Conservation (phyloP, 2,329 filamentous ascomycete genomes). For the Colletotrichum lini region DNA sequence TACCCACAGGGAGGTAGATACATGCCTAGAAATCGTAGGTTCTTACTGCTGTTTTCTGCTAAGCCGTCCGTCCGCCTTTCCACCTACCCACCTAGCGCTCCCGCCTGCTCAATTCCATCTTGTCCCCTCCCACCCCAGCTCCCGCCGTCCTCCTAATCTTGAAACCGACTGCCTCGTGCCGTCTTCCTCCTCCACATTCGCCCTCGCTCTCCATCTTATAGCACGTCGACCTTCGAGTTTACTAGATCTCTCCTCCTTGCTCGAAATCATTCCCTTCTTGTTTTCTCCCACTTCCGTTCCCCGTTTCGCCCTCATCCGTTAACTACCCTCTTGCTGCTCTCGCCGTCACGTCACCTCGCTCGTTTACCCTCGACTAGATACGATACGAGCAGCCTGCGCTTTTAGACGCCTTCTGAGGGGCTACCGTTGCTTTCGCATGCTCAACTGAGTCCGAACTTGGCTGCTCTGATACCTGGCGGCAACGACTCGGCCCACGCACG, state of each 20-base stretch:
- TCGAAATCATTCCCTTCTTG: slow-evolving; percentile 10
- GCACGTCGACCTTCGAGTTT: slow-evolving; percentile 25
- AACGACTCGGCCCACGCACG: background rate
- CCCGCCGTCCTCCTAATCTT: slow-evolving; percentile 28
- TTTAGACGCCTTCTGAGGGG: slow-evolving; percentile 21
- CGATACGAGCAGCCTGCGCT: slow-evolving; percentile 10
- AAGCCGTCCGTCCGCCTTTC: slow-evolving; percentile 26
- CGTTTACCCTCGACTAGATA: slow-evolving; percentile 11
- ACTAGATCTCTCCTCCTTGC: slow-evolving; percentile 34
- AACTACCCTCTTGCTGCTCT: background rate
- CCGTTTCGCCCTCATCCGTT: slow-evolving; percentile 14
- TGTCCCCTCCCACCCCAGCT: slow-evolving; percentile 43
- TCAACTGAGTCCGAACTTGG: slow-evolving; percentile 17
- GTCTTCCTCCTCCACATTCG: slow-evolving; percentile 29
- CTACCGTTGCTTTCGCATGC: slow-evolving; percentile 31
- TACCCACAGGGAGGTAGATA: background rate
- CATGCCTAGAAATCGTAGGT: background rate
- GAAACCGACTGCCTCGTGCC: slow-evolving; percentile 35
- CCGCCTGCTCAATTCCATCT: slow-evolving; percentile 42
- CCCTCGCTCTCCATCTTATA: slow-evolving; percentile 17
- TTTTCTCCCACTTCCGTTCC: slow-evolving; percentile 2
- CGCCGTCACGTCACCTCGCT: slow-evolving; percentile 10
- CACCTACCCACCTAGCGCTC: slow-evolving; percentile 28
- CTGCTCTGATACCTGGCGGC: slow-evolving; percentile 30
- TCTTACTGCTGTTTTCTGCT: slow-evolving; percentile 19